phyloP scores from a whole-genome alignment of 1,139 yeast species.

The Saccharomycopsis crataegensis region DNA sequence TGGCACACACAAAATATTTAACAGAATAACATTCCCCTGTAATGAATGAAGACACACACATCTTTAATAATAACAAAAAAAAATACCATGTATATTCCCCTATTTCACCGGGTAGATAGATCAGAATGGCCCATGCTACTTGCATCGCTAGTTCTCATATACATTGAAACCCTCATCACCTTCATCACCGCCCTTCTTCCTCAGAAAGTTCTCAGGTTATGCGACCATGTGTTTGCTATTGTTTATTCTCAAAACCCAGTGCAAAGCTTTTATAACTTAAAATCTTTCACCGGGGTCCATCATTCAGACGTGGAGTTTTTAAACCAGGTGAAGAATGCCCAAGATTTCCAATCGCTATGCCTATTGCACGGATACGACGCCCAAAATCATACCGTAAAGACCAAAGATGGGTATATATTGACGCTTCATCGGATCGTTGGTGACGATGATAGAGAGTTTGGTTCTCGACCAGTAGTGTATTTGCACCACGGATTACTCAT shows the following conservation, averaged over 20 bases:
- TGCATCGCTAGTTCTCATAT: slow-evolving; percentile 10
- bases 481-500: slow-evolving; percentile 83
- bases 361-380: slow-evolving; percentile 52
- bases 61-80: too few relatives aligned
- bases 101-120: slow-evolving; percentile 12
- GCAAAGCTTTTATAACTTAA: too few relatives aligned
- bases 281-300: too few relatives aligned
- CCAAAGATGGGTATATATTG: slow-evolving; percentile 47
- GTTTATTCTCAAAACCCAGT: too few relatives aligned
- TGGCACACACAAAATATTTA: too few relatives aligned
- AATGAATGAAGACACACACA: too few relatives aligned
- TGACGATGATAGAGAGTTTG: slow-evolving; percentile 27
- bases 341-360: slow-evolving; percentile 45
- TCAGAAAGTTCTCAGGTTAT: too few relatives aligned
- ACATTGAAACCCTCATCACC: slow-evolving; percentile 9
- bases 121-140: slow-evolving; percentile 17
- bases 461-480: slow-evolving; percentile 41
- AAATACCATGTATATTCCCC: slow-evolving; percentile 14
- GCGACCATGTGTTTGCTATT: too few relatives aligned
- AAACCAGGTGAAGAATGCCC: too few relatives aligned
- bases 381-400: slow-evolving; percentile 63
- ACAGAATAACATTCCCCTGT: too few relatives aligned
- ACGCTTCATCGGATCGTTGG: slow-evolving; percentile 44
- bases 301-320: too few relatives aligned
- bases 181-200: slow-evolving; percentile 14